These are phyloP conservation scores for Mollisiaceae sp. DNA, from an alignment of 2,329 filamentous ascomycete species.

Conservation along the genomic window DNA sequence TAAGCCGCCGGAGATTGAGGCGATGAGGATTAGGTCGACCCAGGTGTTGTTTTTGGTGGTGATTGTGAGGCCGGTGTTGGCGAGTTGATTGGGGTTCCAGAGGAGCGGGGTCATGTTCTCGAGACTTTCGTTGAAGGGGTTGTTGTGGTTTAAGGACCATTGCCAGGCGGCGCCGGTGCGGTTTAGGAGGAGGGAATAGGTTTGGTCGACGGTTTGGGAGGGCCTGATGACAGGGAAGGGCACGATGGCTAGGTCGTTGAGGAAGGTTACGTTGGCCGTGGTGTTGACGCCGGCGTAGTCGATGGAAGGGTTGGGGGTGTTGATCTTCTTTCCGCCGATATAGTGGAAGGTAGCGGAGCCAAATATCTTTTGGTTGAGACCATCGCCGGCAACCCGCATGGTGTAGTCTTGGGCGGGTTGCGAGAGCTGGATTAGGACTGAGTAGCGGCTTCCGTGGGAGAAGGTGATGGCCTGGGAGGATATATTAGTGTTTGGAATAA, in stretches of 20 bases:
- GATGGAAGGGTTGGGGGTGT: conserved; percentile 23
- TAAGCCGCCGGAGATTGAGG: conserved; percentile 33
- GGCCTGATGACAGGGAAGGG: conserved; percentile 25
- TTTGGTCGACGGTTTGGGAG: conserved; percentile 26
- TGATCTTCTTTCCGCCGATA: conserved; percentile 16
- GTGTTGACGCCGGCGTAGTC: conserved; percentile 43
- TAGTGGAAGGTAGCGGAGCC: conserved; percentile 25
- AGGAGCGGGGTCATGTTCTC: conserved; percentile 44
- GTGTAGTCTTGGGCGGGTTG: conserved; percentile 46
- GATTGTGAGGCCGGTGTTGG: conserved; percentile 40
- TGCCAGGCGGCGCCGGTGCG: conserved; percentile 40
- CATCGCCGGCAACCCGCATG: conserved; percentile 38
- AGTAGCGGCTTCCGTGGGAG: conserved; percentile 46
- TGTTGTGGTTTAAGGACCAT: conserved; percentile 41
- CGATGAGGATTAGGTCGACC: conserved; percentile 46
- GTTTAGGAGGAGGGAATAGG: conserved; percentile 38
- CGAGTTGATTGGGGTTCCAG: conserved; percentile 39
- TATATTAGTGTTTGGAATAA: not conserved
- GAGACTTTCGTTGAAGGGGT: conserved; percentile 36
- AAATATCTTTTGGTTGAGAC: conserved; percentile 34
- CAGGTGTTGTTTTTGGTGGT: conserved; percentile 45
- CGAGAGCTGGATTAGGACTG: conserved; percentile 49
- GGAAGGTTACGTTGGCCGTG: conserved; percentile 37
- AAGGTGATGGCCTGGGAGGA: conserved; percentile 23
- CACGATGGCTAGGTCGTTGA: conserved; percentile 22